Evolutionary conservation across 495 filamentous ascomycete genomes (phyloP), one percentile per base, ranked within the genome.

Genomic region (Clavariopsis aquatica): DNA sequence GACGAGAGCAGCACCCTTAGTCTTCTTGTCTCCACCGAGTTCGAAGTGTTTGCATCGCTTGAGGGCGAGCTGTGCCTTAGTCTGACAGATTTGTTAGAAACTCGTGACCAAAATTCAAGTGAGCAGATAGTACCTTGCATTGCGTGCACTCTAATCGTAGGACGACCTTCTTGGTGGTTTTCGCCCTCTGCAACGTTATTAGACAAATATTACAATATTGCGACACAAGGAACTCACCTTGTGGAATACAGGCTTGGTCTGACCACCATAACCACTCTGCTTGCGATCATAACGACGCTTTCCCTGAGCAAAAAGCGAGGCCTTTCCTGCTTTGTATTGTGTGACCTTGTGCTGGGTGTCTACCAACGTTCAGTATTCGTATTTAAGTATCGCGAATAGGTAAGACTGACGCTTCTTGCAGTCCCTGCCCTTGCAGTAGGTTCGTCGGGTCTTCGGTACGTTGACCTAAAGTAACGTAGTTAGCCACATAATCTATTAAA

Each of bases 11-110:
- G 94, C 94, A 88, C 95, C 95, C 90, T 99, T 99, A 77, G 95
- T 99, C 92, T 99, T 99, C 92, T 99, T 99, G 88, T 99, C 95
- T 84, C 95, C 95, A 87, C 94, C 93, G 76, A 98, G 82, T 84
- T 98, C 93, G 83, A 98, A 98, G 87, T 98, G 93, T 88, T 98
- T 98, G 91, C 93, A 96, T 75, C 93, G 91, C 88, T 98, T 98
- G 77, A 98, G 83, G 73, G 93, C 84, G 72, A 98, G 83, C 83
- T 98, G 95, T 78, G 92, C 91, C 90, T 98, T 99, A 73, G 91
- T 87, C 64, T 67, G 20, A 54, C 22, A 60, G 63, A 23, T 12
- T 7, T 51, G 15, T 51, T 51, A 51, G 47, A 47, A 17, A 23
- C 5, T 9, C 5, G 47, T 17, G 15, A 20, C 19, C 1, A 2